A percentile compares a stretch with the other conserved stretches of the same genome.
Evolutionary conservation across 805 yeast species (phyloP).

Genomic region (Saturnispora galanensis): DNA sequence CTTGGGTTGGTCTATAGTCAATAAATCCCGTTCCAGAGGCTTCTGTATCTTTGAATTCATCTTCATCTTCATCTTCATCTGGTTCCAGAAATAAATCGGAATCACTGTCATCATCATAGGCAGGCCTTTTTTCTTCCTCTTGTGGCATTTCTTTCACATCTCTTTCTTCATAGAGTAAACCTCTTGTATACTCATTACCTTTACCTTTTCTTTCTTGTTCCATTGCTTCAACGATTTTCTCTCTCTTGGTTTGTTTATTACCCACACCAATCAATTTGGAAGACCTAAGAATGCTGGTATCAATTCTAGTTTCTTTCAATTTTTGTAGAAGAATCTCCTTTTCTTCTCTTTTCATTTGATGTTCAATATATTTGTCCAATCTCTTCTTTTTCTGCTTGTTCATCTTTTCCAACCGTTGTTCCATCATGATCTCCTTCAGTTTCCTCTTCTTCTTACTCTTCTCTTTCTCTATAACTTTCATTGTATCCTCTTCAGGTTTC

Average conservation of each 20-base stretch:
- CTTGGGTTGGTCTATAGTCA: constrained; percentile 58
- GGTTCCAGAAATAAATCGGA: constrained; percentile 6
- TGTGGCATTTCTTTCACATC: constrained; percentile 36
- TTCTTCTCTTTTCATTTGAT: constrained; percentile 82
- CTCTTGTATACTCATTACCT: constrained; percentile 50
- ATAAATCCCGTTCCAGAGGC: constrained; percentile 37
- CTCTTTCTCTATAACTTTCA: constrained; percentile 44
- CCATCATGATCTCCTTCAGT: constrained; percentile 45
- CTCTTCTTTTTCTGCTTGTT: constrained; percentile 66
- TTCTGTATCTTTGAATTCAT: constrained; percentile 26
- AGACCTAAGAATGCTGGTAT: constrained; percentile 58
- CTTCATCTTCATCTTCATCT: constrained; percentile 4
- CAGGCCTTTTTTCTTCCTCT: constrained; percentile 21
- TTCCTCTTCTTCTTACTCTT: constrained; percentile 54
- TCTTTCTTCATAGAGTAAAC: constrained; percentile 61
- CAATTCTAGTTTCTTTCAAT: constrained; percentile 57
- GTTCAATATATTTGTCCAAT: constrained; percentile 85
- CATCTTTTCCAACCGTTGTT: constrained; percentile 58
- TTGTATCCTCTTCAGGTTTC: constrained; percentile 31
- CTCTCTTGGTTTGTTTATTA: constrained; percentile 45
- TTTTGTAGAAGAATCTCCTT: constrained; percentile 68
- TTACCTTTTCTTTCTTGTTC: constrained; percentile 64
- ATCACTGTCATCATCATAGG: constrained; percentile 26
- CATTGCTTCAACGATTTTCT: constrained; percentile 66
- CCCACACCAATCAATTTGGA: constrained; percentile 76